These are phyloP conservation scores for Venturia asperata DNA, from an alignment of 2,329 filamentous ascomycete species.

Conservation along the genomic window DNA sequence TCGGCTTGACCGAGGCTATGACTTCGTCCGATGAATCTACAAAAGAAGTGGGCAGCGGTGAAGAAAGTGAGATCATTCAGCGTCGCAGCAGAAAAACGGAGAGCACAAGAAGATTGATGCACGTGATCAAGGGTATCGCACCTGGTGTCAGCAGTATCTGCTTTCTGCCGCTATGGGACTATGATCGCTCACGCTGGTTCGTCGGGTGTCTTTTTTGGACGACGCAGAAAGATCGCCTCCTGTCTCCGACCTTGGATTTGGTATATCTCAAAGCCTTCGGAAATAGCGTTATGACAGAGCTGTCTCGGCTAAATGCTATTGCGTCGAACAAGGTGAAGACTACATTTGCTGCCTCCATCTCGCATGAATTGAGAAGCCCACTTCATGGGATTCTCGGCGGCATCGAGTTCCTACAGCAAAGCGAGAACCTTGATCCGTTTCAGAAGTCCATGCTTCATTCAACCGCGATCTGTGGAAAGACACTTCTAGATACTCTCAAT, in stretches of 20 bases:
- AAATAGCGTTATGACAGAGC: slow-evolving; percentile 50
- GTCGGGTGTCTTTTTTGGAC: slow-evolving; percentile 27
- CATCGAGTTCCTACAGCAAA: slow-evolving; percentile 21
- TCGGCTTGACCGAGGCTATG: slow-evolving; percentile 25
- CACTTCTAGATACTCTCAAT: slow-evolving; percentile 38
- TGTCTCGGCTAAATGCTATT: slow-evolving; percentile 46
- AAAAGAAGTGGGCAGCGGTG: not conserved
- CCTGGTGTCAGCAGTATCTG: slow-evolving; percentile 6
- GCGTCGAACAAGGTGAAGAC: slow-evolving; percentile 35
- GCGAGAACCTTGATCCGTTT: not conserved
- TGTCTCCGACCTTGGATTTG: slow-evolving; percentile 44
- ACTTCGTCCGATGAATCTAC: not conserved
- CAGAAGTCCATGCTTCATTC: slow-evolving; percentile 27
- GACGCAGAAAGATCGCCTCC: slow-evolving; percentile 33
- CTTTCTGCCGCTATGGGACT: slow-evolving; percentile 10
- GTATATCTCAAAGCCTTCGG: slow-evolving; percentile 47
- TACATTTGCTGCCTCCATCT: slow-evolving; percentile 38
- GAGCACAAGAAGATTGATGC: not conserved
- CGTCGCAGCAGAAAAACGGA: not conserved
- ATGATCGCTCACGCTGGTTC: slow-evolving; percentile 4
- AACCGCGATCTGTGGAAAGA: slow-evolving; percentile 36
- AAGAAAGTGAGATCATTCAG: not conserved
- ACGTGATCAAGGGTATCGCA: slow-evolving; percentile 10
- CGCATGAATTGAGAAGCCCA: slow-evolving; percentile 31
- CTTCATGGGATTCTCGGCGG: slow-evolving; percentile 26